Conservation (phyloP, 2,329 filamentous ascomycete genomes). For the Polychaeton citri region DNA sequence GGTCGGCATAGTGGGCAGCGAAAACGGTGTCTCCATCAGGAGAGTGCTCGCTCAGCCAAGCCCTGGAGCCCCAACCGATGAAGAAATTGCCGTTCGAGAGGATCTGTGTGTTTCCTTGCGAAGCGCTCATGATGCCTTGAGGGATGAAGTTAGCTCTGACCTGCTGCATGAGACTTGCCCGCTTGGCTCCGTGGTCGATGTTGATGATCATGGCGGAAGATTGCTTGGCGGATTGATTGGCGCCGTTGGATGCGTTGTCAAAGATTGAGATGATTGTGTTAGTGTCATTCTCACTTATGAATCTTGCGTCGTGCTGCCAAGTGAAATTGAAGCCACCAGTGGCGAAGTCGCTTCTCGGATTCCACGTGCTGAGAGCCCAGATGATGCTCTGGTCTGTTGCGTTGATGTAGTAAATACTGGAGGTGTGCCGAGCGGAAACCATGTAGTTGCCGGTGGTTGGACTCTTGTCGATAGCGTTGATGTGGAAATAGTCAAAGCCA, state of each 20-base stretch:
- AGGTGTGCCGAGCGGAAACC: conserved; percentile 37
- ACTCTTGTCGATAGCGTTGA: conserved; percentile 40
- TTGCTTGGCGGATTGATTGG: conserved; percentile 5
- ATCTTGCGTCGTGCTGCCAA: conserved; percentile 38
- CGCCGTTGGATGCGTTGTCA: conserved; percentile 32
- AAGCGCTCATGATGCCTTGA: conserved; percentile 27
- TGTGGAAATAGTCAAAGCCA: conserved; percentile 40
- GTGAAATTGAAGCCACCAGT: conserved; percentile 21
- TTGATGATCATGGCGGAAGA: conserved; percentile 14
- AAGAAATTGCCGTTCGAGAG: conserved; percentile 38
- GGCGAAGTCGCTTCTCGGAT: conserved; percentile 4
- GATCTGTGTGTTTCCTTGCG: conserved; percentile 38
- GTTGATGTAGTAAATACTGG: conserved; percentile 34
- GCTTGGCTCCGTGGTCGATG: conserved; percentile 8
- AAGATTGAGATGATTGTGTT: conserved; percentile 38
- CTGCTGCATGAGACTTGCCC: conserved; percentile 8
- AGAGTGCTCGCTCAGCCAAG: conserved; percentile 24
- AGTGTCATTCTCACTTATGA: conserved; percentile 25
- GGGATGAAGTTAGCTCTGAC: conserved; percentile 6
- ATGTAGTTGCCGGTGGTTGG: conserved; percentile 36
- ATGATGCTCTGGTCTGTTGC: conserved; percentile 31
- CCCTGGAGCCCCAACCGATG: conserved; percentile 38
- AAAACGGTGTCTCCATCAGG: conserved; percentile 34
- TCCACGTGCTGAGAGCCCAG: conserved; percentile 30
- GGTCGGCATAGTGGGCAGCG: conserved; percentile 30